Base-by-base conservation (phyloP, 441 rosid genomes). In the Arabidopsis hybrid region DNA sequence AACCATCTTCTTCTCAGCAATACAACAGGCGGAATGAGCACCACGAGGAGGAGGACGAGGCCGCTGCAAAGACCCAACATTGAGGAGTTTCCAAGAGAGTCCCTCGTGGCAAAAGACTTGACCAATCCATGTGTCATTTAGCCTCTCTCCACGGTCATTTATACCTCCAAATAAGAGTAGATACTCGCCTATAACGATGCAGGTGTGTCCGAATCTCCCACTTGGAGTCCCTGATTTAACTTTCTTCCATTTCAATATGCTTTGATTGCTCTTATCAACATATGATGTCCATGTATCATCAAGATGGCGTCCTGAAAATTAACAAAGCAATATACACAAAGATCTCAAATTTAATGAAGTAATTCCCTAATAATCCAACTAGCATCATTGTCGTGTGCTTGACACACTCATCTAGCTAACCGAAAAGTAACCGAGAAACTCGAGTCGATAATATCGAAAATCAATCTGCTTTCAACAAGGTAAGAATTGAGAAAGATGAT, bases 231-330 rank as follows among this genome's bases (percentile, higher is more conserved):
- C 95, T 7, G 90, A 78, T 46, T 76, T 76, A 4, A 90, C 84
- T 85, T 86, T 92, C 69, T 81, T 87, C 98, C 98, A 95, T 53
- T 65, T 79, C 67, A 84, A 38, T 21, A 43, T 82, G 51, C 80
- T 84, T 14, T 34, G 84, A 29, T 84, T 82, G 46, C 81, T 85
- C 65, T 84, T 81, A 29, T 90, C 91, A 12, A 82, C 72, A 51
- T 85, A 84, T 39, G 96, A 89, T 46, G 86, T 85, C 98, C 98
- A 95, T 42, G 99, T 89, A 59, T 95, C 99, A 65, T 95, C 99
- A 40, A 91, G 93, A 88, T 95, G 96, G 16, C 97, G 96, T 43
- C 99, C 98, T 95, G 60, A 6, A 18, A 55, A 35, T 1, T 72
- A 18, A 40, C 35, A 45, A n/a, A 60, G 31, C 66, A 73, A 74